Percentiles rank a stretch among this genome's conserved stretches.
These are phyloP conservation scores for Grosmannia penicillata DNA, from an alignment of 2,329 filamentous ascomycete species.

Conservation along the genomic window DNA sequence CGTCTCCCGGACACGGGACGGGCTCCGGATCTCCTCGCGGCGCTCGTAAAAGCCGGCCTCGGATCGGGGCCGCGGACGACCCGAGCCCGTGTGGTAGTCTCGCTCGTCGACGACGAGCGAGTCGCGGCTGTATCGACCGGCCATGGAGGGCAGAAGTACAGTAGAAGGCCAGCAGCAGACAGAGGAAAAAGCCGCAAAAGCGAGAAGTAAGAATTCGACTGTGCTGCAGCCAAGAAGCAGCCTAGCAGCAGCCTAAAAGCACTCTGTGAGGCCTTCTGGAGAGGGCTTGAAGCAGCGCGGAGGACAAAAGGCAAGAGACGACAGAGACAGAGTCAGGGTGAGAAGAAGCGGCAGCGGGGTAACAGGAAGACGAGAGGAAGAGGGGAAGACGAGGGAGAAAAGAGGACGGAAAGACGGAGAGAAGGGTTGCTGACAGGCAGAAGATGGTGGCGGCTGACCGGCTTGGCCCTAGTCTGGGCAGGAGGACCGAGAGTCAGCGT, in stretches of 20 bases:
- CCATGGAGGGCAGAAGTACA: constrained; percentile 5
- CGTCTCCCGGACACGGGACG: background rate
- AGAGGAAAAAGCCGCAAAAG: background rate
- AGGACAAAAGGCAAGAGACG: too few species aligned
- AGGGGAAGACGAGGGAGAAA: background rate
- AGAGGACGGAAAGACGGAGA: background rate
- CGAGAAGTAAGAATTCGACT: too few species aligned
- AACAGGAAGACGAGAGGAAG: background rate
- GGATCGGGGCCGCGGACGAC: constrained; percentile 1
- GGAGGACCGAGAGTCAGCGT: too few species aligned
- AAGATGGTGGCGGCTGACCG: too few species aligned
- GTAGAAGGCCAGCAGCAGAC: too few species aligned
- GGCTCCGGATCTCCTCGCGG: background rate
- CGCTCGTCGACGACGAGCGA: constrained; percentile 6
- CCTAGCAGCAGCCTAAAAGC: too few species aligned
- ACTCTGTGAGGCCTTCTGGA: too few species aligned
- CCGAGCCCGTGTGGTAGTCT: constrained; percentile 1
- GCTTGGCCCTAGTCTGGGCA: too few species aligned
- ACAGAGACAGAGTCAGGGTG: too few species aligned
- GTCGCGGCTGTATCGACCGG: constrained; percentile 5
- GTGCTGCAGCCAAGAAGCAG: too few species aligned
- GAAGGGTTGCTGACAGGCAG: too few species aligned
- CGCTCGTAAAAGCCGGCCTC: constrained; percentile 1
- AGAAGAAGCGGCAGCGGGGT: background rate
- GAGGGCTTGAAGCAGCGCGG: too few species aligned